These are phyloP conservation scores for Trichoderma koningii DNA, from an alignment of 2,329 filamentous ascomycete genomes.

Conservation along the genomic window DNA sequence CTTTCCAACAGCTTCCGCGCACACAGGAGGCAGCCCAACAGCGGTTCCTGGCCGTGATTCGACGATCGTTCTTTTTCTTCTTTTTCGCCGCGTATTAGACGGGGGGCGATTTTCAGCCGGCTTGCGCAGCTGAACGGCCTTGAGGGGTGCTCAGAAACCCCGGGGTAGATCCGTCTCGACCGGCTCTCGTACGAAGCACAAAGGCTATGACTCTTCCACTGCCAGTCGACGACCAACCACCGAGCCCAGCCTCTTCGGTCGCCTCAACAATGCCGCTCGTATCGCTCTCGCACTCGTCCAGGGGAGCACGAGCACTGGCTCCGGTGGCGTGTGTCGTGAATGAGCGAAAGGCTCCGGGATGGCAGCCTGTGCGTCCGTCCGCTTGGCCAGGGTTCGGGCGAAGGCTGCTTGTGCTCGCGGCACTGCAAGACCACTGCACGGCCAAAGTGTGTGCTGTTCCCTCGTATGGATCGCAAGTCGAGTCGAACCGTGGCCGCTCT, in stretches of 20 bases:
- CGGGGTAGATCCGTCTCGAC: neutral
- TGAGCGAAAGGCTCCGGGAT: neutral
- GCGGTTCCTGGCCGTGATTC: constrained; percentile 16
- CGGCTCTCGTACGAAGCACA: too few species aligned
- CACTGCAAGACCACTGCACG: neutral
- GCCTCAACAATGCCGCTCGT: constrained; percentile 7
- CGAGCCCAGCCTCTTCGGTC: constrained; percentile 11
- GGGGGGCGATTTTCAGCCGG: constrained; percentile 20
- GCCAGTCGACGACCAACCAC: constrained; percentile 18
- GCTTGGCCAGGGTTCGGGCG: neutral
- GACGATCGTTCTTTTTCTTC: neutral
- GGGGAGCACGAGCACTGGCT: constrained; percentile 3
- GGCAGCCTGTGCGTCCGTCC: constrained; percentile 7
- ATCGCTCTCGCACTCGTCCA: constrained; percentile 7
- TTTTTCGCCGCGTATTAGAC: neutral
- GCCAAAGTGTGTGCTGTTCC: too few species aligned
- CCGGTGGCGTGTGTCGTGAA: constrained; percentile 6
- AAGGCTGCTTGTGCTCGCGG: neutral
- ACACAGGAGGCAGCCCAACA: constrained; percentile 25
- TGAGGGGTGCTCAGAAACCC: neutral
- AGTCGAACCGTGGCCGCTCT: constrained; percentile 26
- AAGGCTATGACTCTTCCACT: neutral
- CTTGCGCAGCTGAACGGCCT: constrained; percentile 21
- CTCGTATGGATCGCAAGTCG: neutral
- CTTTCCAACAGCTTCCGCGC: constrained; percentile 19